Evolutionary conservation across 2,329 filamentous ascomycete genomes (phyloP).

Genomic region (Diaporthe velutina): DNA sequence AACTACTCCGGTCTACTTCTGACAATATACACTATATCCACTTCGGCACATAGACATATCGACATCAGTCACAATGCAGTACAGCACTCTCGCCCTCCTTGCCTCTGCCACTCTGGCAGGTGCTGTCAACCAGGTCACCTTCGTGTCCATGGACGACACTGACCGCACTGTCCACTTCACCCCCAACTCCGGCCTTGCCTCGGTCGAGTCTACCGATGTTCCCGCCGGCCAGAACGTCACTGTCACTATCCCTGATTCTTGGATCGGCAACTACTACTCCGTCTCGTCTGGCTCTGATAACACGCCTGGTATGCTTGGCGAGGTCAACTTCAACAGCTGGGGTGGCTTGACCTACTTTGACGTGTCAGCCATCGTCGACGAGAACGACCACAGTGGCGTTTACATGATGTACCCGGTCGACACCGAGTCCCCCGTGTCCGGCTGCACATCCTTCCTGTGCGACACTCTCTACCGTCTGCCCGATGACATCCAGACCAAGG

Average conservation of each 20-base stretch:
- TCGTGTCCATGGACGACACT: conserved; percentile 68
- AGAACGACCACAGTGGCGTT: conserved; percentile 54
- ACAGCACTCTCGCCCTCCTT: conserved; percentile 59
- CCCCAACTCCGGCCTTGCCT: conserved; percentile 52
- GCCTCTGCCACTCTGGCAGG: conserved; percentile 55
- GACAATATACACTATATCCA: conserved; percentile 6
- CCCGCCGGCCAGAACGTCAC: conserved; percentile 53
- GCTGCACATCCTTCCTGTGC: conserved; percentile 57
- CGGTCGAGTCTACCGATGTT: conserved; percentile 56
- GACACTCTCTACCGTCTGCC: conserved; percentile 64
- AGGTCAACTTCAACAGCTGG: conserved; percentile 53
- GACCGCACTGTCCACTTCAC: conserved; percentile 66
- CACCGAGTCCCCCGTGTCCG: conserved; percentile 49
- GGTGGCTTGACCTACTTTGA: conserved; percentile 56
- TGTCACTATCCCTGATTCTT: conserved; percentile 44
- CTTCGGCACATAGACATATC: conserved; percentile 9
- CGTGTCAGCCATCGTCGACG: conserved; percentile 60
- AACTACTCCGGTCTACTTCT: conserved; percentile 18
- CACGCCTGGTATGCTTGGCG: conserved; percentile 54
- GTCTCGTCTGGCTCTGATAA: conserved; percentile 48
- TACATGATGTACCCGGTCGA: conserved; percentile 54
- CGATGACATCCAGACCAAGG: conserved; percentile 69
- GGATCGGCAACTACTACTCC: conserved; percentile 52
- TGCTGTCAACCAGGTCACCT: conserved; percentile 66
- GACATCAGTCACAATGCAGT: conserved; percentile 64